Conservation (phyloP, 805 yeast species). For the Sugiyamaella chiloensis region DNA sequence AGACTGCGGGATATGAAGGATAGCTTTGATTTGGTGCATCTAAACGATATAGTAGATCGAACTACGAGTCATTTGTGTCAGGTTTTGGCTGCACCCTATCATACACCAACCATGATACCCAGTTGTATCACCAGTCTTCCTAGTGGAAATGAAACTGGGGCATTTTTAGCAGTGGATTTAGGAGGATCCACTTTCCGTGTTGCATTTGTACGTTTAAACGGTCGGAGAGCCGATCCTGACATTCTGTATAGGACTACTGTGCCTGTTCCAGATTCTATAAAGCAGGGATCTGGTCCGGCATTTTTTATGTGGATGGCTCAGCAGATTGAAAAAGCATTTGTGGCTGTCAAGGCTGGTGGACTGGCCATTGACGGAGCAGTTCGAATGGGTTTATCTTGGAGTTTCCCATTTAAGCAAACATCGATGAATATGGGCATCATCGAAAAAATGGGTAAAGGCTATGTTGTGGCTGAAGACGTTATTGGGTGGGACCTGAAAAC, state of each 20-base stretch:
- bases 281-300: slow-evolving; percentile 28
- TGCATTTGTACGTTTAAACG: slow-evolving; percentile 72
- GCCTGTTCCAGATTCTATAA: slow-evolving; percentile 25
- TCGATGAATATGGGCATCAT: slow-evolving; percentile 26
- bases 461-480: slow-evolving; percentile 63
- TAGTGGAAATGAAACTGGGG: slow-evolving; percentile 71
- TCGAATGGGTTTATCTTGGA: slow-evolving; percentile 34
- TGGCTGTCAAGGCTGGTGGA: slow-evolving; percentile 12
- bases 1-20: neutral
- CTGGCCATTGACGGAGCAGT: slow-evolving; percentile 5
- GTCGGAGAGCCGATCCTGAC: slow-evolving; percentile 32
- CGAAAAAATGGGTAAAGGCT: slow-evolving; percentile 59
- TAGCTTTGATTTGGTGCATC: neutral
- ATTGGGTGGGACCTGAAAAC: slow-evolving; percentile 74
- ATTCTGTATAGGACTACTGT: slow-evolving; percentile 21
- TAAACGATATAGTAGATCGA: slow-evolving; percentile 16
- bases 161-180: slow-evolving; percentile 76
- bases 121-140: slow-evolving; percentile 76
- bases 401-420: slow-evolving; percentile 32
- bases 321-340: slow-evolving; percentile 21
- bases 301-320: slow-evolving; percentile 34
- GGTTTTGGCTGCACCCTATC: slow-evolving; percentile 5
- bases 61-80: slow-evolving; percentile 1
- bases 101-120: slow-evolving; percentile 63
- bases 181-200: slow-evolving; percentile 93